Conservation (phyloP, 192 early-diverging fungal species). For the Coemansia sp. region DNA sequence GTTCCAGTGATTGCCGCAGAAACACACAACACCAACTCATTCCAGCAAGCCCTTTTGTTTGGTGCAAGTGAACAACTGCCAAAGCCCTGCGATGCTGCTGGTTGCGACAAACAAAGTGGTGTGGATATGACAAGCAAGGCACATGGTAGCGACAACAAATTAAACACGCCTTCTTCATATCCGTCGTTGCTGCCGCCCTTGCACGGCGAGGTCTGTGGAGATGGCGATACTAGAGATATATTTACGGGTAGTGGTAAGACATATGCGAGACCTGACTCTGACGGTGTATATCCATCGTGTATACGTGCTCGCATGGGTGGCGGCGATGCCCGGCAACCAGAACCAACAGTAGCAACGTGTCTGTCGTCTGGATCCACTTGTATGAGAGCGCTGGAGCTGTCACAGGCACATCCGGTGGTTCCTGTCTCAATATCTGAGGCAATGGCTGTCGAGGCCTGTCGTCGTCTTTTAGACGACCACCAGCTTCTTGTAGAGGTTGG, state of each 20-base stretch:
- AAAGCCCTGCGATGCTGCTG: slow-evolving; percentile 36
- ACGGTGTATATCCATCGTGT: slow-evolving; percentile 3
- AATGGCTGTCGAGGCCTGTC: slow-evolving; percentile 59
- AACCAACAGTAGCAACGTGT: slow-evolving; percentile 56
- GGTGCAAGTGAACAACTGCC: slow-evolving; percentile 37
- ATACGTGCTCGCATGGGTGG: background rate
- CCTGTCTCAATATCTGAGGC: slow-evolving; percentile 27
- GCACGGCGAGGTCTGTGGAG: slow-evolving; percentile 60
- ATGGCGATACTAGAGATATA: slow-evolving; percentile 25
- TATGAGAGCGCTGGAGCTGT: slow-evolving; percentile 24
- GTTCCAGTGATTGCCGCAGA: slow-evolving; percentile 75
- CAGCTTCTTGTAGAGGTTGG: slow-evolving; percentile 61
- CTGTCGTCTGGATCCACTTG: slow-evolving; percentile 44
- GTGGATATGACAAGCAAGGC: slow-evolving; percentile 6
- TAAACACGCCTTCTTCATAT: background rate
- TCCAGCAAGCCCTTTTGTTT: slow-evolving; percentile 63
- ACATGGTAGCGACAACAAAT: slow-evolving; percentile 48
- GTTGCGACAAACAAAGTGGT: background rate
- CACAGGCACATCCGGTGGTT: slow-evolving; percentile 25
- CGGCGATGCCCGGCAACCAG: slow-evolving; percentile 4
- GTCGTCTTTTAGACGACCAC: slow-evolving; percentile 34
- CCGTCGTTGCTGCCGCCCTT: slow-evolving; percentile 61
- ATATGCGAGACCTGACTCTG: slow-evolving; percentile 12
- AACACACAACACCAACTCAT: slow-evolving; percentile 71
- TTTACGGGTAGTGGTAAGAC: slow-evolving; percentile 4